A percentile compares a stretch with the other conserved stretches of the same genome.
phyloP scores from a whole-genome alignment of 352 stramenopile genomes.

The Globisporangium megalacanthum region DNA sequence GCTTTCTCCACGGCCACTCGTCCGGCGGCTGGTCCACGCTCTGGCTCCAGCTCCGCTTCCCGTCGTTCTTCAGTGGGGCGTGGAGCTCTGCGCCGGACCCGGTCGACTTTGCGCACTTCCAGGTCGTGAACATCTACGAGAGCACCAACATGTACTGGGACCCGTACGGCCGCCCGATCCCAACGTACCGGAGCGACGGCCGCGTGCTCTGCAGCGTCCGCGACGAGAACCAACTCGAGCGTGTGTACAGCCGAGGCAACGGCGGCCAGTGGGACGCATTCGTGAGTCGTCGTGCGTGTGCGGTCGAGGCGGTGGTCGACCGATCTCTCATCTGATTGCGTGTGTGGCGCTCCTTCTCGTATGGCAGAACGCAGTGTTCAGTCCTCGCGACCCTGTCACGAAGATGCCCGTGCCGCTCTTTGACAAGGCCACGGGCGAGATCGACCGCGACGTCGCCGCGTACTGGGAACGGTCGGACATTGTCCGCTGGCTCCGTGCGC shows the following conservation, averaged over 20 bases:
- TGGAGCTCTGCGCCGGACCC: conserved; percentile 73
- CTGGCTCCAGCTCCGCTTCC: conserved; percentile 72
- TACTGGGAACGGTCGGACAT: conserved; percentile 54
- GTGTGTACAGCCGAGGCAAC: conserved; percentile 57
- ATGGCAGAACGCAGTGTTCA: conserved; percentile 54
- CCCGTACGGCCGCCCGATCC: conserved; percentile 40
- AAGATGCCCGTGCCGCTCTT: conserved; percentile 59
- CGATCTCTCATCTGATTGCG: too few relatives aligned
- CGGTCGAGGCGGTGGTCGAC: too few relatives aligned
- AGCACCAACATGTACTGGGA: conserved; percentile 75
- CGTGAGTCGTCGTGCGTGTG: conserved; percentile 30
- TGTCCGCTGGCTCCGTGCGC: conserved; percentile 40
- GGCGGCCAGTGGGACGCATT: conserved; percentile 77
- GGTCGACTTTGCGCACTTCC: conserved; percentile 64
- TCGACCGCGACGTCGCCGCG: conserved; percentile 44
- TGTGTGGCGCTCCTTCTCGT: background rate
- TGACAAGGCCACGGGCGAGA: conserved; percentile 70
- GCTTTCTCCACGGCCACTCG: conserved; percentile 70
- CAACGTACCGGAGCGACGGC: conserved; percentile 49
- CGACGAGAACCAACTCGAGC: conserved; percentile 69
- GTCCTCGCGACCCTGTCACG: conserved; percentile 33
- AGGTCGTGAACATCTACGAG: conserved; percentile 69
- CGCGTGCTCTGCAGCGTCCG: conserved; percentile 51
- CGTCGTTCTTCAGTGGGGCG: conserved; percentile 63
- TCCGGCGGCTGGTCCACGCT: conserved; percentile 65